phyloP scores from a whole-genome alignment of 129 eudicot genomes.

The Lactuca sativa region DNA sequence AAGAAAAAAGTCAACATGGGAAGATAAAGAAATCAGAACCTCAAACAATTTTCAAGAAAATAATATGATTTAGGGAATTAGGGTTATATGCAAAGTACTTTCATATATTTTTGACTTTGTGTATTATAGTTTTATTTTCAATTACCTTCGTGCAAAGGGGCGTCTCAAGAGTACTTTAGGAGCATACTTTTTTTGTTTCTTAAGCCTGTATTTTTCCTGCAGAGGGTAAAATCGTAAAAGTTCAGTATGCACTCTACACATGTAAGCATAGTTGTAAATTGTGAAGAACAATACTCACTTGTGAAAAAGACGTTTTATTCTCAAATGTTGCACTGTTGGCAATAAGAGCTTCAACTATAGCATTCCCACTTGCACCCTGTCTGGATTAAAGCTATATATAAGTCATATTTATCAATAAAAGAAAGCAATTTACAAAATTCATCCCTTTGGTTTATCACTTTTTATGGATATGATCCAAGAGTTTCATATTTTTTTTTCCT shows the following conservation, averaged over 20 bases:
- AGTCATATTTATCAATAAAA: conserved; percentile 11
- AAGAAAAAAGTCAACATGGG: conserved; percentile 27
- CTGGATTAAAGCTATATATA: conserved; percentile 40
- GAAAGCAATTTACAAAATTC: background rate
- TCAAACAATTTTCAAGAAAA: background rate
- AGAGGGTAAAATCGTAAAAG: background rate
- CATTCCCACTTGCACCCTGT: conserved; percentile 82
- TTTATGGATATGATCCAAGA: too few relatives aligned
- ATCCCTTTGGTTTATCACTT: too few relatives aligned
- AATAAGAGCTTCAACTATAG: conserved; percentile 91
- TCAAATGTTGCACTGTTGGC: conserved; percentile 96
- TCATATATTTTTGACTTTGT: too few relatives aligned
- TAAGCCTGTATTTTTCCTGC: conserved; percentile 90
- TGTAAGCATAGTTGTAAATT: conserved; percentile 14
- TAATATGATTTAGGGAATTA: too few relatives aligned
- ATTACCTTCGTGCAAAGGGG: conserved; percentile 85
- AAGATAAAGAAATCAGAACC: conserved; percentile 2
- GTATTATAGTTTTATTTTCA: too few relatives aligned
- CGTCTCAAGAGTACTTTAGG: conserved; percentile 89
- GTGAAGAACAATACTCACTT: conserved; percentile 39
- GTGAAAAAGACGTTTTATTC: conserved; percentile 93
- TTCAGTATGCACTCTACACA: conserved; percentile 23
- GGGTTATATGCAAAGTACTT: too few relatives aligned
- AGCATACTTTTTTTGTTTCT: conserved; percentile 95
- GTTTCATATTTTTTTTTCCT: too few relatives aligned